These are phyloP conservation scores for Penicillium macrosclerotiorum DNA, from an alignment of 495 filamentous ascomycete genomes.

Conservation along the genomic window DNA sequence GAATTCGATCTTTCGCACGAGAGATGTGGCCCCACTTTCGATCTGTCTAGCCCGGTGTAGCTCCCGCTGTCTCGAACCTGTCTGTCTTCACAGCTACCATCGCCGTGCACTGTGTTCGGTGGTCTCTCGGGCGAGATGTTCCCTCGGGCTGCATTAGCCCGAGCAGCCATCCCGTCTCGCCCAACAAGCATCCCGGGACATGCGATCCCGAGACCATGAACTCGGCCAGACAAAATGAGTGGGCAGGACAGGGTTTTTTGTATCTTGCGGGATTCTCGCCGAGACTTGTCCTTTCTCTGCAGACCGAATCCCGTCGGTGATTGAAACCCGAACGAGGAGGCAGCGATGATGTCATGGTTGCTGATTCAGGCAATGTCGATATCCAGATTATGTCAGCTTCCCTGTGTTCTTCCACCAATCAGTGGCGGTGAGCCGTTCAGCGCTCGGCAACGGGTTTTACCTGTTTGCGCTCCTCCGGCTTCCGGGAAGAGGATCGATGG, in stretches of 20 bases:
- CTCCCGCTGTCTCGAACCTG: no score
- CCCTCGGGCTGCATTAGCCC: slow-evolving; percentile 18
- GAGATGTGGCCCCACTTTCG: no score
- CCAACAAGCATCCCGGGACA: background rate
- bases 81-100: no score
- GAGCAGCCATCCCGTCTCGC: slow-evolving; percentile 5
- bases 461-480: background rate
- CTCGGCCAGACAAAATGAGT: no score
- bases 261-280: no score
- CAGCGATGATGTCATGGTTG: slow-evolving; percentile 17
- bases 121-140: slow-evolving; percentile 5
- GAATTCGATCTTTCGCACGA: no score
- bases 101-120: background rate
- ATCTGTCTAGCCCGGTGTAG: no score
- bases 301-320: slow-evolving; percentile 22
- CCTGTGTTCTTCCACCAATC: slow-evolving; percentile 16
- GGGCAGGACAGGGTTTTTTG: background rate
- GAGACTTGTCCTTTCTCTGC: background rate
- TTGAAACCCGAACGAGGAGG: slow-evolving; percentile 3
- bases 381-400: slow-evolving; percentile 15
- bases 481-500: background rate
- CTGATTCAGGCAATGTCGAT: slow-evolving; percentile 7
- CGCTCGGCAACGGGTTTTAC: slow-evolving; percentile 19
- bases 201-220: background rate
- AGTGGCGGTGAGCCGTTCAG: slow-evolving; percentile 4